phyloP scores from a whole-genome alignment of 192 early-diverging fungal species.

The Mortierella hygrophila region DNA sequence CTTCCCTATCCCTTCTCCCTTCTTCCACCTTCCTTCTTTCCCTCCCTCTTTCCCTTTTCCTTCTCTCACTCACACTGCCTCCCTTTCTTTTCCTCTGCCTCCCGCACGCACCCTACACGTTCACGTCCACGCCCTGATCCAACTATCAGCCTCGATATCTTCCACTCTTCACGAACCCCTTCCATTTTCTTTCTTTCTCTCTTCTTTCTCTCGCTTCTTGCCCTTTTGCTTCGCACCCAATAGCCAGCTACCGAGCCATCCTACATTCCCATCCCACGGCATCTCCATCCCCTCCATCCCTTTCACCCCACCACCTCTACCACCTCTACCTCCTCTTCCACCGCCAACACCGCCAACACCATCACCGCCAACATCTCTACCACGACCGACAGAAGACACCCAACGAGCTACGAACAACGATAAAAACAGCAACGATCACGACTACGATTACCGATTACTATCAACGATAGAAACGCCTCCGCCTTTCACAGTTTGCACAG shows the following conservation, averaged over 20 bases:
- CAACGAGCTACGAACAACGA: no score
- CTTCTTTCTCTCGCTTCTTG: background rate
- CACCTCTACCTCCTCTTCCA: background rate
- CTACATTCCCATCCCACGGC: slow-evolving; percentile 3
- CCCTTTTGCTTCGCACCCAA: slow-evolving; percentile 11
- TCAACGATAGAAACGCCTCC: background rate
- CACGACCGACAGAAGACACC: no score
- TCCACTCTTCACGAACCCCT: slow-evolving; percentile 5
- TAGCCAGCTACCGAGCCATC: slow-evolving; percentile 3
- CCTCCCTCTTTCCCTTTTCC: background rate
- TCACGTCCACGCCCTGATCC: slow-evolving; percentile 5
- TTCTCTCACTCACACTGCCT: background rate
- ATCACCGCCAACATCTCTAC: no score
- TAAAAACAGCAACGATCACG: background rate
- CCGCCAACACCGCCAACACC: background rate
- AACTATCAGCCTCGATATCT: background rate
- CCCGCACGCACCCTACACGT: background rate
- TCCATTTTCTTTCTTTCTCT: background rate
- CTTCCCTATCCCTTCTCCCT: slow-evolving; percentile 9
- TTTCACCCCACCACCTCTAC: background rate
- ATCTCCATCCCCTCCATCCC: background rate
- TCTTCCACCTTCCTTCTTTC: background rate
- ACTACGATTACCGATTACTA: background rate
- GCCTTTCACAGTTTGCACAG: background rate
- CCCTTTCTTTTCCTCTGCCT: background rate